Evolutionary conservation across 2,329 filamentous ascomycete genomes (phyloP), one percentile per base, ranked within the genome.

Genomic region (Colletotrichum navitas): DNA sequence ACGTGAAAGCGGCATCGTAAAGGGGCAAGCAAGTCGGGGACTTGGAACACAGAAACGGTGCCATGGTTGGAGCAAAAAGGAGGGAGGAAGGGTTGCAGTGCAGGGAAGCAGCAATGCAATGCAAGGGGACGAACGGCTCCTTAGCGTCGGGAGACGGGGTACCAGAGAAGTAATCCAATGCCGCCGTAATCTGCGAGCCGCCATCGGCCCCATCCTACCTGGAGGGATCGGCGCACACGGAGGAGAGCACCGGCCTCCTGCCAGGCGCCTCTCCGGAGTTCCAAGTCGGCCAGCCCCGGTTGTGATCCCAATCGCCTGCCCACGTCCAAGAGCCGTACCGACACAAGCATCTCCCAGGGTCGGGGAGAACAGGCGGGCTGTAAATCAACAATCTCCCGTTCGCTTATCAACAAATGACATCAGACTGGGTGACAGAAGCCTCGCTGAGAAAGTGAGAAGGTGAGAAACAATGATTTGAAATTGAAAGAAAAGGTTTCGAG

Each of bases 11-110:
- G 41, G 5, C 47, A 32, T 43, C 21, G 60, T 41, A 34, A 49
- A n/a, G 21, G 45, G 51, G 51, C 6, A 32, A 54, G 29, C 16
- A 32, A n/a, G n/a, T 26, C 2, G 51, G 16, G 49, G 16, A 12
- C 51, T 11, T 8, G 8, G 26, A 47, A 39, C 10, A 29, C 36
- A 45, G n/a, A 45, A 16, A 14, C 54, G 36, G 45, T 26, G 11
- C 4, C 24, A 29, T 29, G 12, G n/a, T 16, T 18, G 24, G 24
- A 45, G 34, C 34, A 36, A 10, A 34, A 32, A 11, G 26, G 24
- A 21, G 51, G 12, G 49, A 41, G n/a, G 59, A 4, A 45, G 45
- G 34, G 55, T 61, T 54, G 55, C 64, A 61, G 16, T 54, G 45
- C 59, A 63, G 60, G 55, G 34, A 41, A 39, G 18, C 52, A 24